Base-by-base conservation (phyloP, 2,329 filamentous ascomycete species). In the Botrytis cinerea region DNA sequence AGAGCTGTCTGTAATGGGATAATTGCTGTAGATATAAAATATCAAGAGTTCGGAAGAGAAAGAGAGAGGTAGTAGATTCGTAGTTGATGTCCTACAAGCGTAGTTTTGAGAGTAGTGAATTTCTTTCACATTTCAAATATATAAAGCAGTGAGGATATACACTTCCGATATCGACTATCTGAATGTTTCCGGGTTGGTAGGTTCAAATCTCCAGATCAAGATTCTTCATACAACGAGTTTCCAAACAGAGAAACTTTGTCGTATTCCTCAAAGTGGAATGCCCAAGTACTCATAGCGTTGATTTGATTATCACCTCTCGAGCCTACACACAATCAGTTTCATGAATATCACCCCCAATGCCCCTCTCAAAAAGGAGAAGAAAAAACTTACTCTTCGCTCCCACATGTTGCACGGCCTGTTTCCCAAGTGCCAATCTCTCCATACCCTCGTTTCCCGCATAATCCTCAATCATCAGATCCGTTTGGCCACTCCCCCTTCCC, bases 251-350 rank as follows among this genome's bases (percentile, higher is more conserved):
- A 28, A 63, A 63, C 60, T 40, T 63, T 59, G 38, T 77, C 66
- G 43, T 74, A 75, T 64, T 63, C 62, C 59, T 77, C 76, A 63
- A 77, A 77, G 25, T 59, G 70, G 59, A 77, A 76, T 14, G 74
- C 74, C 74, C 74, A 77, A 28, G 75, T 74, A 54, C 73, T 75
- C 64, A 75, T 73, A 18, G 72, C 54, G 48, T 77, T 72, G 7
- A 74, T 61, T 14, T 66, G 40, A 8, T 57, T 61, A 57, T 72
- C 77, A 61, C 74, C 75, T 64, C 74, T 76, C 18, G 75, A 75
- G 35, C 75, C 82, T 38, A 60, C 68, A 54, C 78, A 54, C n/a
- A 57, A 18, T 73, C 51, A 12, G 74, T 64, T 6, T 78, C 45
- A 6, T 45, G 35, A 60, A 72, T 32, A 22, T 38, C n/a, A n/a